Conservation (phyloP, 2,329 filamentous ascomycete genomes). For the Xylaria arbuscula region DNA sequence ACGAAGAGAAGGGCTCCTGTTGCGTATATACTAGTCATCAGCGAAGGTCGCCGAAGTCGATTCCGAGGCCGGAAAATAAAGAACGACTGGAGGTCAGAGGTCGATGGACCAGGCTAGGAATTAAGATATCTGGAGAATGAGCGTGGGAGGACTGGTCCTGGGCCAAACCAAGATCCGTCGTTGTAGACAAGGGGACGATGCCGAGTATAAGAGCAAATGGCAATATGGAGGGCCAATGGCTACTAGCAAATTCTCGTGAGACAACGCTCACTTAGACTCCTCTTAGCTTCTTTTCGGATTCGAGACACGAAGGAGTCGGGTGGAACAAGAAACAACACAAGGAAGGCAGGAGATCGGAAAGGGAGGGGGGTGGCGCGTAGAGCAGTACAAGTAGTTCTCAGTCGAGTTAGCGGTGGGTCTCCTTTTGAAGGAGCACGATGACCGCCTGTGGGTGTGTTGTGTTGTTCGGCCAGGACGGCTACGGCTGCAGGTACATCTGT, state of each 20-base stretch:
- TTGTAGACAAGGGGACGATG: constrained; percentile 39
- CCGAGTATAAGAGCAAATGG: constrained; percentile 47
- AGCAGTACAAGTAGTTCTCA: constrained; percentile 46
- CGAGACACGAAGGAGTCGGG: constrained; percentile 51
- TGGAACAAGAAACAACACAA: constrained; percentile 52
- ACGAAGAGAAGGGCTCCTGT: constrained; percentile 27
- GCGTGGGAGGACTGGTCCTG: constrained; percentile 46
- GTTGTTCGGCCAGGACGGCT: constrained; percentile 44
- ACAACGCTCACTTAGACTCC: constrained; percentile 50
- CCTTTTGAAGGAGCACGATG: constrained; percentile 42
- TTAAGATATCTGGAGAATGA: constrained; percentile 46
- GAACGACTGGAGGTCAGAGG: constrained; percentile 51
- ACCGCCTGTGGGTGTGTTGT: constrained; percentile 36
- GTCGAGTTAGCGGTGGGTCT: constrained; percentile 40
- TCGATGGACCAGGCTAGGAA: constrained; percentile 40
- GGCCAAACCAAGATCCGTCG: constrained; percentile 36
- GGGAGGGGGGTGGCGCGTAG: constrained; percentile 51
- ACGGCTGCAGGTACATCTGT: constrained; percentile 50
- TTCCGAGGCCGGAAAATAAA: constrained; percentile 40
- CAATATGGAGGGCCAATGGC: constrained; percentile 38
- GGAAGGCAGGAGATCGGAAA: constrained; percentile 49
- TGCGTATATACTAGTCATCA: constrained; percentile 42
- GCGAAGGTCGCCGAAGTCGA: constrained; percentile 29
- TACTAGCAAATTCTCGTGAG: constrained; percentile 48
- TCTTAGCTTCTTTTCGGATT: constrained; percentile 46